Evolutionary conservation across 495 filamentous ascomycete species (phyloP).

Genomic region (Hypoxylon fragiforme): DNA sequence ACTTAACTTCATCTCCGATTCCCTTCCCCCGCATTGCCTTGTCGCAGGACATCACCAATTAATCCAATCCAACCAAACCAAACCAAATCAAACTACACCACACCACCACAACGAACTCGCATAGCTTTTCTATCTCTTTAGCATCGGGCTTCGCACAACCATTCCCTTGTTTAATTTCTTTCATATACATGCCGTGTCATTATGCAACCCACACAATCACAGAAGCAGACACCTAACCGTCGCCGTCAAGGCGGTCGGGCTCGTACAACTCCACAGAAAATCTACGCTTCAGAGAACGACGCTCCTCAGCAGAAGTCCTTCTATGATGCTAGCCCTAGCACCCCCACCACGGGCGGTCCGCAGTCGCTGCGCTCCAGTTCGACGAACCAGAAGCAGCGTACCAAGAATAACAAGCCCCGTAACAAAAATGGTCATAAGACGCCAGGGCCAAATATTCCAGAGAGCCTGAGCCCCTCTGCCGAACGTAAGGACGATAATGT

Average conservation of each 20-base stretch:
- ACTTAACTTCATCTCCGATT: slow-evolving; percentile 9
- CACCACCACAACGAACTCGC: slow-evolving; percentile 22
- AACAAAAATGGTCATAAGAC: slow-evolving; percentile 39
- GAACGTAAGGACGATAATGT: slow-evolving; percentile 45
- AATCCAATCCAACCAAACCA: neutral
- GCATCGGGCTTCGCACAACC: slow-evolving; percentile 7
- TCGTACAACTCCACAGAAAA: slow-evolving; percentile 42
- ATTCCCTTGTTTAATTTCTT: slow-evolving; percentile 8
- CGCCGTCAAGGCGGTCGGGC: slow-evolving; percentile 44
- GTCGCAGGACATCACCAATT: slow-evolving; percentile 17
- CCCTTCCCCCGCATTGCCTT: slow-evolving; percentile 22
- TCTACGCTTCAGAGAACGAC: slow-evolving; percentile 55
- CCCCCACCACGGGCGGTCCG: slow-evolving; percentile 27
- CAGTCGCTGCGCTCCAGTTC: slow-evolving; percentile 29
- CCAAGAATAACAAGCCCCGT: slow-evolving; percentile 38
- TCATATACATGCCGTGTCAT: slow-evolving; percentile 25
- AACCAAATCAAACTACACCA: too few species aligned
- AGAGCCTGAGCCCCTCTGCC: slow-evolving; percentile 41
- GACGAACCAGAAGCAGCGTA: slow-evolving; percentile 37
- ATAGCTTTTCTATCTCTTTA: slow-evolving; percentile 17
- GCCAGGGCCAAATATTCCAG: slow-evolving; percentile 40
- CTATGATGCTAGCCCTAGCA: slow-evolving; percentile 37
- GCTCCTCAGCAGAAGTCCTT: slow-evolving; percentile 33
- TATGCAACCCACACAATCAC: slow-evolving; percentile 37
- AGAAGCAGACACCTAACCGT: slow-evolving; percentile 45